These are phyloP conservation scores for Omphalotus olearius DNA, from an alignment of 1,284 basidiomycete genomes.

Conservation along the genomic window DNA sequence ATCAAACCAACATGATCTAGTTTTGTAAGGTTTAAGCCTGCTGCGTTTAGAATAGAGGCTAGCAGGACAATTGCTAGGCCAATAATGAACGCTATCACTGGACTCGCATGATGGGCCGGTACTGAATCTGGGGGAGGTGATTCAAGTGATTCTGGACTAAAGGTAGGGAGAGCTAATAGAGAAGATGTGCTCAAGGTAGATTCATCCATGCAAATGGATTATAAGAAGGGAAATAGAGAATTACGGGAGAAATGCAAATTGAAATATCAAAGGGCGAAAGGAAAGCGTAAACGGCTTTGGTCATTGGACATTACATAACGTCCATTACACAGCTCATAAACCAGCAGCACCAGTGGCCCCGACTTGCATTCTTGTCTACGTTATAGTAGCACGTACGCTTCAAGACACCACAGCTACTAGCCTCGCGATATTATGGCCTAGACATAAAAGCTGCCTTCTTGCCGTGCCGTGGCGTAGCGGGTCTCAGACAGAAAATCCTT, in stretches of 20 bases:
- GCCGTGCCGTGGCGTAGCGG: not conserved
- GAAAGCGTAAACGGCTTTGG: no score
- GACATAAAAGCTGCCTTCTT: no score
- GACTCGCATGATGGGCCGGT: slow-evolving; percentile 41
- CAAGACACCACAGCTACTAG: no score
- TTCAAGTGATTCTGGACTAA: not conserved
- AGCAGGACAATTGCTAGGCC: slow-evolving; percentile 75
- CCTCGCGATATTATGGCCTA: no score
- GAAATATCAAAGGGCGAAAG: not conserved
- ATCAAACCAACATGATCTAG: slow-evolving; percentile 66
- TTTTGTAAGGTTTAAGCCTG: slow-evolving; percentile 81
- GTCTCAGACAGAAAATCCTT: not conserved
- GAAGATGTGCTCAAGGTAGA: slow-evolving; percentile 6
- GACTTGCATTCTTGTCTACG: no score
- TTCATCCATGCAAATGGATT: slow-evolving; percentile 13
- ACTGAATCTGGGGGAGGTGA: slow-evolving; percentile 18
- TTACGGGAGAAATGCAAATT: not conserved
- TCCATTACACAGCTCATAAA: no score
- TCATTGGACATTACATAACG: no score
- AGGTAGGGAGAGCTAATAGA: not conserved
- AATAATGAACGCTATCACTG: slow-evolving; percentile 75
- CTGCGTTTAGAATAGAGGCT: slow-evolving; percentile 80
- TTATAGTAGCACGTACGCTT: no score
- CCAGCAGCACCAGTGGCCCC: no score
- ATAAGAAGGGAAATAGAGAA: slow-evolving; percentile 1